Evolutionary conservation across 2,329 filamentous ascomycete genomes (phyloP).

Genomic region (Alternaria novae-zelandiae): DNA sequence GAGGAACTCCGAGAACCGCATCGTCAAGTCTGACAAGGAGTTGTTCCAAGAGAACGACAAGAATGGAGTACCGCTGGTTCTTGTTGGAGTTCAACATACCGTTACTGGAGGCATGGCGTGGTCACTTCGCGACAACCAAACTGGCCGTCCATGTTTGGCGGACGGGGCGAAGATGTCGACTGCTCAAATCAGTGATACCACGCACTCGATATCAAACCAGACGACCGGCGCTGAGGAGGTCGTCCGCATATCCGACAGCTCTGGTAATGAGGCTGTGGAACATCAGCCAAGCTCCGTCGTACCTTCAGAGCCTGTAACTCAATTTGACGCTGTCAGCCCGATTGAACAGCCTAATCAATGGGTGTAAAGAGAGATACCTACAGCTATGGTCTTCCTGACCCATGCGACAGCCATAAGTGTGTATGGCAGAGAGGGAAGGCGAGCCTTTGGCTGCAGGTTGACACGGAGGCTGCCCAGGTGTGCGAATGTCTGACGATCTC

Average conservation of each 20-base stretch:
- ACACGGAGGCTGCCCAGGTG: neutral
- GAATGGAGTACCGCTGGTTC: neutral
- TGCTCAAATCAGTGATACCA: neutral
- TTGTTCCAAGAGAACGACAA: neutral
- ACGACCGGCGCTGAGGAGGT: accelerated
- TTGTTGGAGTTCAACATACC: neutral
- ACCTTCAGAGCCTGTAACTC: neutral
- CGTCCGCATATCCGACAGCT: neutral
- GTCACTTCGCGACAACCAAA: neutral
- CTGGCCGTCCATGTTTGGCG: neutral
- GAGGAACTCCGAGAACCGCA: neutral
- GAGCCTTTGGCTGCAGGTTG: neutral
- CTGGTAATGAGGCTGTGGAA: neutral
- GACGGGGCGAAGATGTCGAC: neutral
- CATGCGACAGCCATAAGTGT: neutral
- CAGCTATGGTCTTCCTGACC: neutral
- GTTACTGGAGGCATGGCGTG: neutral
- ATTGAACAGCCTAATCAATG: neutral
- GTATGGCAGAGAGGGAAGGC: neutral
- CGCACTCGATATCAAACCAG: neutral
- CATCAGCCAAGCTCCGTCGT: neutral
- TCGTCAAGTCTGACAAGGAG: neutral
- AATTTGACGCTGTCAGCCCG: neutral
- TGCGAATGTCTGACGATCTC: neutral
- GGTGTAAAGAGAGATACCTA: neutral